Percentiles rank a stretch among this genome's conserved stretches.
phyloP scores from a whole-genome alignment of 1,284 basidiomycete species.

The Irpex rosettiformis region DNA sequence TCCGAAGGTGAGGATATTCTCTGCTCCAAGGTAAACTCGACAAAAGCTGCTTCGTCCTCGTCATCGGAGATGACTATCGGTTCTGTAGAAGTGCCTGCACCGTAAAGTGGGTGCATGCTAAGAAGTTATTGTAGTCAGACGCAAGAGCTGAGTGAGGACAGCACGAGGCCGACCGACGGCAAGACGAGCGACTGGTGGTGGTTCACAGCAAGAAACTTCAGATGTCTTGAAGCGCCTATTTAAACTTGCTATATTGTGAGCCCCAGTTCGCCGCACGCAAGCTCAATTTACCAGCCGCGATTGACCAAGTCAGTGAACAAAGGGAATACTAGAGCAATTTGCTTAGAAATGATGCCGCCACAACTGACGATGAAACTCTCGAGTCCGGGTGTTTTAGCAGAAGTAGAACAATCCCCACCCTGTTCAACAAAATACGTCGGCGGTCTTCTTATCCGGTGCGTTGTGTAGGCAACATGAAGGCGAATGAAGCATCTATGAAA shows the following conservation, averaged over 20 bases:
- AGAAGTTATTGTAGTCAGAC: not conserved
- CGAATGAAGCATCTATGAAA: not conserved
- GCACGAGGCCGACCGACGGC: not conserved
- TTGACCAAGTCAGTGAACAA: too few species aligned
- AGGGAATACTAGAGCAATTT: too few species aligned
- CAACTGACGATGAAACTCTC: too few species aligned
- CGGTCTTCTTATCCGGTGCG: not conserved
- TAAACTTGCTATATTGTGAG: too few species aligned
- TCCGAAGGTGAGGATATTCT: conserved; percentile 13
- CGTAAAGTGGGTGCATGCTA: conserved; percentile 8
- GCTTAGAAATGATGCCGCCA: too few species aligned
- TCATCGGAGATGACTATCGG: conserved; percentile 43
- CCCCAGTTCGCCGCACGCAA: not conserved
- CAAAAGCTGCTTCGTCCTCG: conserved; percentile 31
- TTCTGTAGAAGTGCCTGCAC: conserved; percentile 28
- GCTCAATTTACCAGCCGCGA: not conserved
- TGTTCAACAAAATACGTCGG: not conserved
- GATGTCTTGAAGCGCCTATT: not conserved
- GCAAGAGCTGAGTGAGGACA: not conserved
- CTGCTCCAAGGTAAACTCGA: conserved; percentile 25
- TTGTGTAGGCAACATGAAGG: not conserved
- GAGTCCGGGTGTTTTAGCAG: too few species aligned
- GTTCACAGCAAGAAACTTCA: not conserved
- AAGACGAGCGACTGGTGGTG: not conserved
- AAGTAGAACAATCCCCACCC: not conserved